Conservation (phyloP, 2,329 filamentous ascomycete species). For the Arthrinium puccinioides region DNA sequence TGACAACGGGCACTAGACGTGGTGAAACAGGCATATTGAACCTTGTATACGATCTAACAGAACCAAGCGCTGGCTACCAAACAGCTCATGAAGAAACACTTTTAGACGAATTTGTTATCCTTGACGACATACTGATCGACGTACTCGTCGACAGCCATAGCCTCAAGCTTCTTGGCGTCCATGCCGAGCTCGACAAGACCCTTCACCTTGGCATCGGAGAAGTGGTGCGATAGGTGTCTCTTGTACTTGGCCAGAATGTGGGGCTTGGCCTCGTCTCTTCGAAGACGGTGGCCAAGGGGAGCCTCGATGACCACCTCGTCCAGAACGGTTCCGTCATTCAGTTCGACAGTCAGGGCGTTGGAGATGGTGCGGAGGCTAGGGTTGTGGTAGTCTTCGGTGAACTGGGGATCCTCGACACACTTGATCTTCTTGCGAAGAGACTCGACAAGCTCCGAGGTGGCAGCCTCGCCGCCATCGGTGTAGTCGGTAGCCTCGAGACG, state of each 20-base stretch:
- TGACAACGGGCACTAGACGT: too few relatives aligned
- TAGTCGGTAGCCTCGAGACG: constrained; percentile 92
- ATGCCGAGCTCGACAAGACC: constrained; percentile 75
- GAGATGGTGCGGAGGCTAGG: constrained; percentile 90
- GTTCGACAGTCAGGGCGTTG: constrained; percentile 89
- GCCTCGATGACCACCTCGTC: constrained; percentile 91
- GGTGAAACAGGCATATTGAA: too few relatives aligned
- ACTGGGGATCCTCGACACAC: constrained; percentile 93
- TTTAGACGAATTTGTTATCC: constrained; percentile 51
- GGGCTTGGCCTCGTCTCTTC: constrained; percentile 94
- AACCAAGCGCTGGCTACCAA: too few relatives aligned
- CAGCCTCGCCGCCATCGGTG: constrained; percentile 84
- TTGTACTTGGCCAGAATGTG: constrained; percentile 94
- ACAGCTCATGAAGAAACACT: too few relatives aligned
- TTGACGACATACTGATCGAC: constrained; percentile 62
- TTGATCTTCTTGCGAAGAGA: constrained; percentile 87
- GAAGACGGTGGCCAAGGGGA: constrained; percentile 82
- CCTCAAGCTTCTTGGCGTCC: constrained; percentile 68
- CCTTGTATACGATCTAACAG: too few relatives aligned
- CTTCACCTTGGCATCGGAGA: constrained; percentile 67
- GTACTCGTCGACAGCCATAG: constrained; percentile 83
- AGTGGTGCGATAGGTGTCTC: constrained; percentile 83
- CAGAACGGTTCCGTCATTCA: constrained; percentile 88
- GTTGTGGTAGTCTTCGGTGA: constrained; percentile 93
- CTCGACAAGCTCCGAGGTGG: constrained; percentile 82